These are phyloP conservation scores for Calonectria ilicicola DNA, from an alignment of 2,329 filamentous ascomycete genomes.

Conservation along the genomic window DNA sequence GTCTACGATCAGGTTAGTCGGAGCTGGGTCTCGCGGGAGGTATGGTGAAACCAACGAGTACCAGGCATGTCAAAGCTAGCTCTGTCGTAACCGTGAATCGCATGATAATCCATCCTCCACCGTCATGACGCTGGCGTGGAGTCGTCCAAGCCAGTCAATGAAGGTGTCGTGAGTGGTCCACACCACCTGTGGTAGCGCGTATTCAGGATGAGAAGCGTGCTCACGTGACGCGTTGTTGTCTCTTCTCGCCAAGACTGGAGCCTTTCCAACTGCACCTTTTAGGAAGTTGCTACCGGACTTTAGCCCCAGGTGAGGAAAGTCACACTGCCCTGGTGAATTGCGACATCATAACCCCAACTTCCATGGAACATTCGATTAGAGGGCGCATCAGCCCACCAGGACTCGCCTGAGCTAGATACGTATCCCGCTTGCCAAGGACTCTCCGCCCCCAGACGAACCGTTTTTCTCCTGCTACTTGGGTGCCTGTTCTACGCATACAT, in stretches of 20 bases:
- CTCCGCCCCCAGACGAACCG: conserved; percentile 13
- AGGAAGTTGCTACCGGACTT: conserved; percentile 21
- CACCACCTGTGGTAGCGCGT: conserved; percentile 6
- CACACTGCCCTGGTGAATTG: conserved; percentile 8
- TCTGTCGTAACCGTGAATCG: conserved; percentile 69
- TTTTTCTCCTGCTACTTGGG: conserved; percentile 5
- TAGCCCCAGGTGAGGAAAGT: background rate
- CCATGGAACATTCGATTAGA: conserved; percentile 34
- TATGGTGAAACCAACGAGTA: conserved; percentile 58
- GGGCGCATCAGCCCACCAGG: conserved; percentile 26
- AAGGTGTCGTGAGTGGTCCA: conserved; percentile 33
- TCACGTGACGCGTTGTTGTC: conserved; percentile 34
- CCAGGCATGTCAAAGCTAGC: conserved; percentile 69
- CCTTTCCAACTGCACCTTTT: background rate
- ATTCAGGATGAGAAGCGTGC: conserved; percentile 7
- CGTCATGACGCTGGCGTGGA: conserved; percentile 37
- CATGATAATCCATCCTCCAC: conserved; percentile 67
- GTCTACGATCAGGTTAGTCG: conserved; percentile 61
- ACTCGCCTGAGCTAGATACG: conserved; percentile 26
- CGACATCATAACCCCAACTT: conserved; percentile 16
- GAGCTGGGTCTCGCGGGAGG: conserved; percentile 2
- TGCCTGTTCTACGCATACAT: conserved; percentile 14
- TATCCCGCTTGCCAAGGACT: conserved; percentile 10
- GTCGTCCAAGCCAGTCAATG: conserved; percentile 25
- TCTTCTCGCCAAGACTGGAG: background rate